phyloP scores from a whole-genome alignment of 2,329 filamentous ascomycete species.

The Aspergillus floridensis region DNA sequence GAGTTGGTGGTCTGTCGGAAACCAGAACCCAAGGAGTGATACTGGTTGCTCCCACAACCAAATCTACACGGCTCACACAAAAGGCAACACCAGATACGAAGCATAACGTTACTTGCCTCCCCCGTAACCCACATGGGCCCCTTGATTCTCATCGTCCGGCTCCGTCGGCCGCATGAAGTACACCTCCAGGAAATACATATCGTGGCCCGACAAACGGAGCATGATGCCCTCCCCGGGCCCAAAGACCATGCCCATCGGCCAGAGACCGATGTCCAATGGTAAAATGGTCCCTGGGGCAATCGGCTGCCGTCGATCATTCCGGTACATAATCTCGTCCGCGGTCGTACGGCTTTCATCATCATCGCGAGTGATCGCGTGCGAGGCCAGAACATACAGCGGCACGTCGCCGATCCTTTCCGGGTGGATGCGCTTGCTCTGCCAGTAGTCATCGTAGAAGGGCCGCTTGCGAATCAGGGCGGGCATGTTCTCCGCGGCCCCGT shows the following conservation, averaged over 20 bases:
- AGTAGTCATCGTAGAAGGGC: slow-evolving; percentile 22
- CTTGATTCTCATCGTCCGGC: slow-evolving; percentile 14
- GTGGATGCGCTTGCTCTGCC: slow-evolving; percentile 24
- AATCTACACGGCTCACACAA: not conserved
- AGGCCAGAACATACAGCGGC: slow-evolving; percentile 23
- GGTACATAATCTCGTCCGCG: not conserved
- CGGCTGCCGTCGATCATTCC: slow-evolving; percentile 6
- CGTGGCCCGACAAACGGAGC: slow-evolving; percentile 22
- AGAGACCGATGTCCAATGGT: slow-evolving; percentile 18
- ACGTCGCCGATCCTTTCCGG: slow-evolving; percentile 18
- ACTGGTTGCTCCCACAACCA: not conserved
- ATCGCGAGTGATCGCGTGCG: slow-evolving; percentile 7
- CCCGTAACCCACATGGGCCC: slow-evolving; percentile 13
- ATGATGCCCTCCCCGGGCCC: slow-evolving; percentile 23
- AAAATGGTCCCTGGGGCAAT: slow-evolving; percentile 14
- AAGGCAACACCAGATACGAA: not conserved
- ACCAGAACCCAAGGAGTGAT: too few relatives aligned
- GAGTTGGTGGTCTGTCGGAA: not conserved
- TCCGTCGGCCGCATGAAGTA: slow-evolving; percentile 1
- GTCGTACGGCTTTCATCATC: not conserved
- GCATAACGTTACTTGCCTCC: slow-evolving; percentile 9
- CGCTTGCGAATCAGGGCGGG: slow-evolving; percentile 15
- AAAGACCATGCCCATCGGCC: slow-evolving; percentile 25
- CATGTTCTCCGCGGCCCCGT: slow-evolving; percentile 7
- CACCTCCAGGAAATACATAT: slow-evolving; percentile 22